phyloP scores from a whole-genome alignment of 1,284 basidiomycete genomes.

The Fomitopsis pinicola region DNA sequence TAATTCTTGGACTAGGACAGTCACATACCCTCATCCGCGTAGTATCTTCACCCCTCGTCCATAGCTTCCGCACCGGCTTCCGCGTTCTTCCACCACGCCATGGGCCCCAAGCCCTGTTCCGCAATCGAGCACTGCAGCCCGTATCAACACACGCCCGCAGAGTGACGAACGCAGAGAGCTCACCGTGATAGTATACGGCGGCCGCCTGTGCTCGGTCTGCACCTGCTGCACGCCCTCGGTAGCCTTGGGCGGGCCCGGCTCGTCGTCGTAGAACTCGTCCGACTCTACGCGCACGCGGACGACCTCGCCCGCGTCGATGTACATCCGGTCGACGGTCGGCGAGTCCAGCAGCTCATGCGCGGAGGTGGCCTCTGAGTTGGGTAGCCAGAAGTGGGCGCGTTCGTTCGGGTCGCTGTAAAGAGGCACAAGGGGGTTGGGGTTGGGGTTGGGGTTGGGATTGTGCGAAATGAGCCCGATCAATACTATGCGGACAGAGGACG shows the following conservation, averaged over 20 bases:
- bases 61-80: conserved; percentile 39
- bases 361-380: conserved; percentile 51
- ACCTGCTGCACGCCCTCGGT: conserved; percentile 58
- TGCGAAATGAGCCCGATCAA: background rate
- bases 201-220: conserved; percentile 47
- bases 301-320: conserved; percentile 79
- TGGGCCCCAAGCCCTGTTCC: conserved; percentile 84
- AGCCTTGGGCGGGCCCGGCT: conserved; percentile 81
- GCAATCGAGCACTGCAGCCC: conserved; percentile 74
- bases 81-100: conserved; percentile 65
- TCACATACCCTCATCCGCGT: background rate
- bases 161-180: conserved; percentile 21
- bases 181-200: conserved; percentile 76
- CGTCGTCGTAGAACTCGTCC: conserved; percentile 88
- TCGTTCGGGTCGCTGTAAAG: conserved; percentile 70
- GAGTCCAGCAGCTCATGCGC: conserved; percentile 68
- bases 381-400: conserved; percentile 80
- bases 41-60: conserved; percentile 28
- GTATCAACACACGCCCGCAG: background rate
- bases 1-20: background rate
- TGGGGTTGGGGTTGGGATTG: too few relatives aligned
- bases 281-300: conserved; percentile 87
- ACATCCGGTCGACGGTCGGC: conserved; percentile 70
- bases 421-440: conserved; percentile 14
- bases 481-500: background rate